phyloP scores from a whole-genome alignment of 2,329 filamentous ascomycete species.

The Ascosphaera apis region DNA sequence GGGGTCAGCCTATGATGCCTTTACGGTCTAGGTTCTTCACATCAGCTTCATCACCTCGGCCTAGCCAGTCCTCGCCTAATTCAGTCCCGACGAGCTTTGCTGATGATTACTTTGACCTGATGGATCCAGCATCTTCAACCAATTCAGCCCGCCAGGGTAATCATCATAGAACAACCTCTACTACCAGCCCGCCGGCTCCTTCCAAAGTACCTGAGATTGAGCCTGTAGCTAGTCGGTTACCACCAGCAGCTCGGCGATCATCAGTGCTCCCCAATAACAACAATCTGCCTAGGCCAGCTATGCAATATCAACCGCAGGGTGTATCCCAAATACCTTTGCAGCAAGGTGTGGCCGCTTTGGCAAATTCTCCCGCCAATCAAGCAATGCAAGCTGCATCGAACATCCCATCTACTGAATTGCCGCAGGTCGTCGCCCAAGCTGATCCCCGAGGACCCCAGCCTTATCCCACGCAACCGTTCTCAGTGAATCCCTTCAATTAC shows the following conservation, averaged over 20 bases:
- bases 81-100: neutral
- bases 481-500: neutral
- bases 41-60: constrained; percentile 4
- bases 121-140: neutral
- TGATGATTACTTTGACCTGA: neutral
- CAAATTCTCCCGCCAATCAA: constrained; percentile 6
- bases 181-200: neutral
- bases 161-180: neutral
- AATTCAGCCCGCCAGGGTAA: neutral
- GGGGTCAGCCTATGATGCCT: neutral
- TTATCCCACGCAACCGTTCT: neutral
- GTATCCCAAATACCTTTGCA: neutral
- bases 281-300: too few species aligned
- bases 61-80: constrained; percentile 1
- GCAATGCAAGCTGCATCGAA: neutral
- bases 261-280: too few species aligned
- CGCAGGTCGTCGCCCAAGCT: neutral
- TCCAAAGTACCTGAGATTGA: neutral
- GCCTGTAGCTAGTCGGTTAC: neutral
- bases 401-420: neutral
- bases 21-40: constrained; percentile 7
- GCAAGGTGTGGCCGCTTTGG: constrained; percentile 5
- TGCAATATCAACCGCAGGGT: too few species aligned
- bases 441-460: neutral
- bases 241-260: too few species aligned